Conservation (phyloP, 768 basidiomycete genomes). For the Collybiopsis confluens region DNA sequence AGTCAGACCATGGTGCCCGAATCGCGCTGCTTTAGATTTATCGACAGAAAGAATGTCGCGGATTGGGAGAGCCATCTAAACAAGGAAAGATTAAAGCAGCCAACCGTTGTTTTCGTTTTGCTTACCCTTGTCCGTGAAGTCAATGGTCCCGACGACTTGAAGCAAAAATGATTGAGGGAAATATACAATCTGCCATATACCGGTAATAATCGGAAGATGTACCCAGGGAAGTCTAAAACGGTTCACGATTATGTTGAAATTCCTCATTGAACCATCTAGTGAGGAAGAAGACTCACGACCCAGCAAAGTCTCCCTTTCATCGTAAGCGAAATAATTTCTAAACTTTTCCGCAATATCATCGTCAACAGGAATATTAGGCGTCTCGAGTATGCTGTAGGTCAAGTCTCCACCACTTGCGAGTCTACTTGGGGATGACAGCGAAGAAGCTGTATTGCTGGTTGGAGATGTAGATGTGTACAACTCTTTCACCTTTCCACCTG, state of each 20-base stretch:
- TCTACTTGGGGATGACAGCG: not conserved
- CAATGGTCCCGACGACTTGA: conserved; percentile 83
- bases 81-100: not conserved
- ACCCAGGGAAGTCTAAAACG: conserved; percentile 92
- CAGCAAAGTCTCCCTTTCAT: conserved; percentile 80
- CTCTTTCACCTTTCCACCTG: conserved; percentile 30
- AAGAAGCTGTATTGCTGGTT: not conserved
- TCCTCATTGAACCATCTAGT: too few species aligned
- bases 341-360: conserved; percentile 72
- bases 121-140: conserved; percentile 78
- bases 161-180: conserved; percentile 91
- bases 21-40: conserved; percentile 81
- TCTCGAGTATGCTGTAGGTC: conserved; percentile 80
- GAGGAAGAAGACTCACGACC: conserved; percentile 62
- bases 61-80: conserved; percentile 91
- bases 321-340: conserved; percentile 75
- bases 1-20: conserved; percentile 86
- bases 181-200: conserved; percentile 85
- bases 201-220: conserved; percentile 86
- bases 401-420: conserved; percentile 46
- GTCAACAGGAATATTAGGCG: conserved; percentile 60
- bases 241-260: too few species aligned
- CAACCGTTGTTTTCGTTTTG: too few species aligned
- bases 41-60: conserved; percentile 83
- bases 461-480: conserved; percentile 31